Conservation (phyloP, 2,329 filamentous ascomycete genomes). For the Triangularia verruculosa region DNA sequence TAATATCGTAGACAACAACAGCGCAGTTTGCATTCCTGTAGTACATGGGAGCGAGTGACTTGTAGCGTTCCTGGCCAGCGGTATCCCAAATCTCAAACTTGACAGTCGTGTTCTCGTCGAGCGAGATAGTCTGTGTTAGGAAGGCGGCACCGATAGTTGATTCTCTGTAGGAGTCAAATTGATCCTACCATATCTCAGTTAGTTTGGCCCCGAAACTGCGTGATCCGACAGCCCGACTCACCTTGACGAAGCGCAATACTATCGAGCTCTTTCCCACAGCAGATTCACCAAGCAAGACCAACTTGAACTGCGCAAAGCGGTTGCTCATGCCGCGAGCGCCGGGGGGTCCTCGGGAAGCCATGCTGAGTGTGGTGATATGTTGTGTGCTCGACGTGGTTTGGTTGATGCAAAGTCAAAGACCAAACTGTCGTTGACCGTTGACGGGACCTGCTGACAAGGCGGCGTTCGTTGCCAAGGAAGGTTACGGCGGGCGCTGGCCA, state of each 20-base stretch:
- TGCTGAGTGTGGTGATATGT: constrained; percentile 43
- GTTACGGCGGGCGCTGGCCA: constrained; percentile 6
- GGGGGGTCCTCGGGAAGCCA: constrained; percentile 76
- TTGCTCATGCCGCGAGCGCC: constrained; percentile 65
- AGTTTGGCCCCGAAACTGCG: constrained; percentile 7
- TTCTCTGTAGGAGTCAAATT: constrained; percentile 97
- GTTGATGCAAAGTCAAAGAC: constrained; percentile 3
- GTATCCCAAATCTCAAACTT: constrained; percentile 99
- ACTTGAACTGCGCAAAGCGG: constrained; percentile 98
- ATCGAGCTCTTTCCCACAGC: constrained; percentile 99
- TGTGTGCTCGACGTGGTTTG: constrained; percentile 21
- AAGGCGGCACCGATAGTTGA: constrained; percentile 98
- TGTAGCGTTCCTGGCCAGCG: constrained; percentile 97
- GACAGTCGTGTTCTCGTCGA: constrained; percentile 96
- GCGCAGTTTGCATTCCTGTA: constrained; percentile 99
- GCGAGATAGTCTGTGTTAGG: constrained; percentile 96
- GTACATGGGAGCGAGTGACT: constrained; percentile 98
- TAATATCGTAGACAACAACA: constrained; percentile 98
- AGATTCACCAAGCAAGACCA: constrained; percentile 97
- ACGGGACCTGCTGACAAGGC: constrained; percentile 5
- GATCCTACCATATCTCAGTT: constrained; percentile 61
- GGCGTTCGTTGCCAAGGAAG: constrained; percentile 14
- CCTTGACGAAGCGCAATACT: constrained; percentile 97
- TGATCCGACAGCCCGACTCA: constrained; percentile 40
- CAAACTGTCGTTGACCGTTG: not conserved